These are phyloP conservation scores for Sphagnum contortum DNA, from an alignment of 225 moss, liverwort and hornwort species.

Conservation along the genomic window DNA sequence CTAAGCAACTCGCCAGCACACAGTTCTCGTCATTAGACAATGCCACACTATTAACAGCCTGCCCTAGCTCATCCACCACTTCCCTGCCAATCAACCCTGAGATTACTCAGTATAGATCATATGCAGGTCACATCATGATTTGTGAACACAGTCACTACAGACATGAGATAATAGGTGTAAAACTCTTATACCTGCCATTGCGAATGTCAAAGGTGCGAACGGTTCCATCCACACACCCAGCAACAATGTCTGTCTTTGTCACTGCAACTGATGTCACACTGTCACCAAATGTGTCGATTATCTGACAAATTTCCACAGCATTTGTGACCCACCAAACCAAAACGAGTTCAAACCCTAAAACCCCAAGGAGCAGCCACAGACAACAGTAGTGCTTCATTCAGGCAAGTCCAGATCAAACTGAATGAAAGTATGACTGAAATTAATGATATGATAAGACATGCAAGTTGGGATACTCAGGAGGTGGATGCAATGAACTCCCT, in stretches of 20 bases:
- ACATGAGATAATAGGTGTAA: background rate
- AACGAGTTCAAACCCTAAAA: too few relatives aligned
- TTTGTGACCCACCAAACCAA: too few relatives aligned
- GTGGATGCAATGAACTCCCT: too few relatives aligned
- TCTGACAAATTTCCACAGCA: slow-evolving; percentile 25
- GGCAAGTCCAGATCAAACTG: too few relatives aligned
- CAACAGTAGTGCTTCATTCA: too few relatives aligned
- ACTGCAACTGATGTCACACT: slow-evolving; percentile 83
- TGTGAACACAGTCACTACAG: background rate
- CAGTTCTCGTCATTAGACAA: slow-evolving; percentile 81
- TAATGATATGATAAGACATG: too few relatives aligned
- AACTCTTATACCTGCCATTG: slow-evolving; percentile 60
- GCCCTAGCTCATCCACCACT: slow-evolving; percentile 64
- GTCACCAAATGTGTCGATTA: slow-evolving; percentile 85
- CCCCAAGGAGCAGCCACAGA: too few relatives aligned
- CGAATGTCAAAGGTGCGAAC: slow-evolving; percentile 93
- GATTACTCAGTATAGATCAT: too few relatives aligned
- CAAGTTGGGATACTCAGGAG: too few relatives aligned
- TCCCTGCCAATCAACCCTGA: slow-evolving; percentile 37
- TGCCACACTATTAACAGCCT: slow-evolving; percentile 61
- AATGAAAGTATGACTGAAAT: too few relatives aligned
- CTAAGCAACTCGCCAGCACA: slow-evolving; percentile 70
- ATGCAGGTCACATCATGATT: too few relatives aligned
- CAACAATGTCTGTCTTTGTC: slow-evolving; percentile 84
- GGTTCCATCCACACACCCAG: slow-evolving; percentile 93